These are phyloP conservation scores for Teunomyces atbi DNA, from an alignment of 805 yeast genomes.

Conservation along the genomic window DNA sequence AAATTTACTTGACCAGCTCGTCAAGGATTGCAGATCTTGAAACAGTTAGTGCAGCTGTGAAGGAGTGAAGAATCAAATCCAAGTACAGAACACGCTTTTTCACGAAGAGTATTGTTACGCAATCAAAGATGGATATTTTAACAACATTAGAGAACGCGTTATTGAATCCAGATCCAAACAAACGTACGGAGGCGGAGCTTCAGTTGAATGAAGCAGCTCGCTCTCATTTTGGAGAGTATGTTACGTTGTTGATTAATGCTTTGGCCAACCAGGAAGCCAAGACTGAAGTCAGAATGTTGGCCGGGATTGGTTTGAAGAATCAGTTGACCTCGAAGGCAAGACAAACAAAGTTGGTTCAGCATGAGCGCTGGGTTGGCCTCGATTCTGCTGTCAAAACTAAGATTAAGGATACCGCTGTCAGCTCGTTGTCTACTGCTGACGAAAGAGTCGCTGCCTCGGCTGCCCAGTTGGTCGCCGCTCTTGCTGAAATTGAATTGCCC, in stretches of 20 bases:
- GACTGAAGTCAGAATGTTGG: conserved; percentile 85
- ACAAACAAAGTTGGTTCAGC: conserved; percentile 54
- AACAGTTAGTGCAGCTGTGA: background rate
- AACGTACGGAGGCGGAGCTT: conserved; percentile 75
- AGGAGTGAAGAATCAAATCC: conserved; percentile 1
- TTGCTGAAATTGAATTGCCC: conserved; percentile 95
- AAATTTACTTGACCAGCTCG: conserved; percentile 1
- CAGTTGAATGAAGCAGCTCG: conserved; percentile 69
- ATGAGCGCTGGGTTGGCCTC: conserved; percentile 72
- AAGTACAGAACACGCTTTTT: background rate
- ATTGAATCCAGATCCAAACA: conserved; percentile 60
- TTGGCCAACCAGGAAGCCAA: conserved; percentile 63
- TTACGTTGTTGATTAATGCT: conserved; percentile 67
- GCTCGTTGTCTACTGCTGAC: conserved; percentile 61
- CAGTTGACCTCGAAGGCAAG: conserved; percentile 80
- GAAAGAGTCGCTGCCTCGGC: conserved; percentile 83
- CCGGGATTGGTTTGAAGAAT: conserved; percentile 85
- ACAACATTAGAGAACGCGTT: conserved; percentile 77
- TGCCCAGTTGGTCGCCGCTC: conserved; percentile 93
- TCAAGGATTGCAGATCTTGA: background rate
- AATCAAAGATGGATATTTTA: conserved; percentile 54
- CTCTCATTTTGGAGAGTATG: conserved; percentile 73
- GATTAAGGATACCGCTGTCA: conserved; percentile 60
- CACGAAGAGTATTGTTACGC: background rate
- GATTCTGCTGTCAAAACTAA: conserved; percentile 53